Evolutionary conservation across 169 alveolate genomes (phyloP).

Genomic region (Fabrea salina): DNA sequence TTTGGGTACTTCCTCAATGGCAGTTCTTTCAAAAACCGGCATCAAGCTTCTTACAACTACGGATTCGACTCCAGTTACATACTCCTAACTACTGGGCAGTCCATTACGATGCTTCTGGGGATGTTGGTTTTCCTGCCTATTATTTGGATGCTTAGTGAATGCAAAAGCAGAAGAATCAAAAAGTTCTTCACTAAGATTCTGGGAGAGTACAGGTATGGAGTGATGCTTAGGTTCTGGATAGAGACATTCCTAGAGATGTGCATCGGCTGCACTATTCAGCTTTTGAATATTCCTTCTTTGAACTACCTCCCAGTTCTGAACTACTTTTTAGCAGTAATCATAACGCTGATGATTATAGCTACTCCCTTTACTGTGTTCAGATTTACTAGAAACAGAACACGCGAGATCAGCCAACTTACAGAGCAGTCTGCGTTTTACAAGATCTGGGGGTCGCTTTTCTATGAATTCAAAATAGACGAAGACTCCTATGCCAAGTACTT

Average conservation of each 20-base stretch:
- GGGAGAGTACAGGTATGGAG: neutral
- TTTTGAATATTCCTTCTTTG: neutral
- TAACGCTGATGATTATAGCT: neutral
- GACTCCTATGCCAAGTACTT: neutral
- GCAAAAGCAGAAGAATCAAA: neutral
- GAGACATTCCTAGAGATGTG: neutral
- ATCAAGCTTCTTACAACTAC: neutral
- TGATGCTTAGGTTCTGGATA: neutral
- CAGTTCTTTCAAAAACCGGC: neutral
- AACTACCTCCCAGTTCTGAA: neutral
- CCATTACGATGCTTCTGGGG: neutral
- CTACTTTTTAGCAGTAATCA: neutral
- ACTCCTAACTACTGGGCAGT: neutral
- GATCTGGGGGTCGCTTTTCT: neutral
- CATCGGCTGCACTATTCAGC: neutral
- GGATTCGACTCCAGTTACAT: neutral
- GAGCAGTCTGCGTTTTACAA: neutral
- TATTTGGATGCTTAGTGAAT: neutral
- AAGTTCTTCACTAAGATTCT: neutral
- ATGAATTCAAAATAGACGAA: neutral
- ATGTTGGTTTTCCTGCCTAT: neutral
- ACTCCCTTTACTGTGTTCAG: neutral
- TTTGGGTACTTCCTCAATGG: neutral
- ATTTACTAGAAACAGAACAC: neutral
- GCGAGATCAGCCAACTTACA: neutral